Percentiles rank a stretch among this genome's conserved stretches.
Conservation (phyloP, 1,139 yeast species). For the Debaryomyces subglobosus region DNA sequence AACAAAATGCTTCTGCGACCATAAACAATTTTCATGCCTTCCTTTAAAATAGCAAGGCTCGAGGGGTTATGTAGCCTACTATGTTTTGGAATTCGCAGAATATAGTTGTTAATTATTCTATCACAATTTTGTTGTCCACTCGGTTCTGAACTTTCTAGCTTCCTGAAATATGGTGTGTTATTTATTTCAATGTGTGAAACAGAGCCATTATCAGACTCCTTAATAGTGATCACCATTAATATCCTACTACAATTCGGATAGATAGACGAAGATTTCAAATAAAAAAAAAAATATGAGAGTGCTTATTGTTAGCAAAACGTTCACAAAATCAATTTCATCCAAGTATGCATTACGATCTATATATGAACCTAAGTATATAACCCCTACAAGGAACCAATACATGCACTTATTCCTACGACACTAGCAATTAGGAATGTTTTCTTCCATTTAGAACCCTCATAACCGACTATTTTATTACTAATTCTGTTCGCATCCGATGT, state of each 20-base stretch:
- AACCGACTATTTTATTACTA: slow-evolving; percentile 10
- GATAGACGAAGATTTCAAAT: background rate
- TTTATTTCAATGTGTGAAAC: background rate
- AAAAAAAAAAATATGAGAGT: background rate
- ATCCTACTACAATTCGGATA: background rate
- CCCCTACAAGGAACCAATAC: slow-evolving; percentile 21
- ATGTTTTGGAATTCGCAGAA: background rate
- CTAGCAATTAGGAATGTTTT: slow-evolving; percentile 21
- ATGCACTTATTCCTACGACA: slow-evolving; percentile 21
- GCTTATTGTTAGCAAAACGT: background rate
- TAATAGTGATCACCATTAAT: background rate
- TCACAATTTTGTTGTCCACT: background rate
- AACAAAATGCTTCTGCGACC: slow-evolving; percentile 43
- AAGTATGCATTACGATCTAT: background rate
- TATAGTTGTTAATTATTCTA: background rate
- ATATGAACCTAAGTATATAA: background rate
- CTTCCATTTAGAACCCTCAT: slow-evolving; percentile 22
- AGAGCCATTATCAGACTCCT: background rate
- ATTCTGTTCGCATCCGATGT: slow-evolving; percentile 22
- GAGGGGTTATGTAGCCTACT: slow-evolving; percentile 2
- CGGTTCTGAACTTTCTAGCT: background rate
- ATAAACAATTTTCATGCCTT: slow-evolving; percentile 20
- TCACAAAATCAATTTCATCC: slow-evolving; percentile 1
- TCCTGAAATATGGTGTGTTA: background rate
- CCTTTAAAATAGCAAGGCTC: slow-evolving; percentile 1